Evolutionary conservation across 148 eudicot species (phyloP).

Genomic region (Silene conica): DNA sequence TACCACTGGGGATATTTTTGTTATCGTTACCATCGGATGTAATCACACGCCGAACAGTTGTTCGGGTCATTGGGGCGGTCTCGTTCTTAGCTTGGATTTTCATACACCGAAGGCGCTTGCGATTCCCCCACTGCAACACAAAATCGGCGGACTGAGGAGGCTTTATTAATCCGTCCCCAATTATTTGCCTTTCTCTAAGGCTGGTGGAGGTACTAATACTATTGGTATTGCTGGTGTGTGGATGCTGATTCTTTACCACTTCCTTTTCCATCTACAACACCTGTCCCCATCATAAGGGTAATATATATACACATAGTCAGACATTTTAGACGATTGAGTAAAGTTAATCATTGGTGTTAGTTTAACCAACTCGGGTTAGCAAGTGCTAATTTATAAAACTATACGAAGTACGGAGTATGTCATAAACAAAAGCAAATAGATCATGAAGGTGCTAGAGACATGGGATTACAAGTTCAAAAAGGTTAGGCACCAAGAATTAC

Average conservation of each 20-base stretch:
- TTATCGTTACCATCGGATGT: slow-evolving; percentile 35
- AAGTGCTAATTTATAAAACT: background rate
- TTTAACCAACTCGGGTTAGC: slow-evolving; percentile 21
- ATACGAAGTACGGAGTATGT: background rate
- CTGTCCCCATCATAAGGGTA: slow-evolving; percentile 26
- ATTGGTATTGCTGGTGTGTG: slow-evolving; percentile 23
- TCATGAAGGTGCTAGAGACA: background rate
- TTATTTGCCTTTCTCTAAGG: slow-evolving; percentile 23
- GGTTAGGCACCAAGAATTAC: slow-evolving; percentile 10
- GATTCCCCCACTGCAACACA: slow-evolving; percentile 78
- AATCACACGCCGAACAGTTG: slow-evolving; percentile 47
- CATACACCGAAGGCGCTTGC: slow-evolving; percentile 78
- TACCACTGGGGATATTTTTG: background rate
- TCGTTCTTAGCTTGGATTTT: slow-evolving; percentile 65
- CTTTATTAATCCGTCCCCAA: slow-evolving; percentile 35
- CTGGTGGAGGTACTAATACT: slow-evolving; percentile 21
- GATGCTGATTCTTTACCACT: slow-evolving; percentile 33
- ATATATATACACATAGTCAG: slow-evolving; percentile 13
- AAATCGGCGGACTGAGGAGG: slow-evolving; percentile 47
- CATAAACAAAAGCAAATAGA: background rate
- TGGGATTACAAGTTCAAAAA: background rate
- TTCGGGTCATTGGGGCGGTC: slow-evolving; percentile 30
- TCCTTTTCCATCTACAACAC: slow-evolving; percentile 39
- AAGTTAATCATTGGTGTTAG: slow-evolving; percentile 12
- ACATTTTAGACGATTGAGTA: background rate